phyloP scores from a whole-genome alignment of 169 alveolate genomes.

The Babesia gibsoni region DNA sequence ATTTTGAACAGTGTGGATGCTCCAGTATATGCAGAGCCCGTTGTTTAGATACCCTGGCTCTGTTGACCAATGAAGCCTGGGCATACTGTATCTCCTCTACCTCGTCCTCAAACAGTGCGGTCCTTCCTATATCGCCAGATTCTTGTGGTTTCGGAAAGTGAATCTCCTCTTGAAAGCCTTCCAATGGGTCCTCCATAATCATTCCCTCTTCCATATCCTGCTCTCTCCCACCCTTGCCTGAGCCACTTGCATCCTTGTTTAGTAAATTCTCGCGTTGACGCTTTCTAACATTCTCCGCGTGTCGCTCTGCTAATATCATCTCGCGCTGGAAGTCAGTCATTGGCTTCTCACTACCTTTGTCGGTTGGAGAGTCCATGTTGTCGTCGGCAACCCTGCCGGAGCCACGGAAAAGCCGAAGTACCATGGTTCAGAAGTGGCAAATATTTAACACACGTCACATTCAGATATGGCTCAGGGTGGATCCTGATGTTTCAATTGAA shows the following conservation, averaged over 20 bases:
- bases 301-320: conserved; percentile 69
- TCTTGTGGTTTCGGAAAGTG: neutral
- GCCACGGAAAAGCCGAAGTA: neutral
- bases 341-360: neutral
- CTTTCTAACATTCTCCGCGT: conserved; percentile 65
- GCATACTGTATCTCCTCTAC: neutral
- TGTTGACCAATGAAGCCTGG: conserved; percentile 28
- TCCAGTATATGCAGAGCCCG: conserved; percentile 57
- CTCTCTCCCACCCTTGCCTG: neutral
- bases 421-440: conserved; percentile 1
- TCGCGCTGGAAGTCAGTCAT: conserved; percentile 75
- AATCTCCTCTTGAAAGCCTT: neutral
- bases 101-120: conserved; percentile 14
- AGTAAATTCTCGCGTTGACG: conserved; percentile 36
- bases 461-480: too few species aligned
- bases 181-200: conserved; percentile 27
- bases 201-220: neutral
- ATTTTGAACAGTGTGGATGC: conserved; percentile 55
- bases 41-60: conserved; percentile 37
- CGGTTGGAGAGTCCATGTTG: conserved; percentile 1
- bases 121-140: neutral
- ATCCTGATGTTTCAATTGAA: too few species aligned
- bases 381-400: conserved; percentile 1
- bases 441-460: too few species aligned
- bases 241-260: neutral